A percentile compares a stretch with the other conserved stretches of the same genome.
phyloP scores from a whole-genome alignment of 1,284 basidiomycete species.

The Ceratobasidium sp. region DNA sequence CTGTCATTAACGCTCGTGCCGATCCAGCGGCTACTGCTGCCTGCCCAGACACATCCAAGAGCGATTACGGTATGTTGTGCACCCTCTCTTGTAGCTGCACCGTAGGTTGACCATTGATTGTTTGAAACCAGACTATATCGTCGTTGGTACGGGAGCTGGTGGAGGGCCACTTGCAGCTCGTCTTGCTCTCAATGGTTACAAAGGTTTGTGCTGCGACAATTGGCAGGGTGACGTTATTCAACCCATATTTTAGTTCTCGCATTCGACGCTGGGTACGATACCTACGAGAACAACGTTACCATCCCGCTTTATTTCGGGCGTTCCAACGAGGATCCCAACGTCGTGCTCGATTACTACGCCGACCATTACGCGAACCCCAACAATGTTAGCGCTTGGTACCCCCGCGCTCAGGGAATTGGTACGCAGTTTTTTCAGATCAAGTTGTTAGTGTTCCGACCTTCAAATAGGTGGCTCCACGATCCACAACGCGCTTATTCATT shows the following conservation, averaged over 20 bases:
- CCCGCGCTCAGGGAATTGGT: slow-evolving; percentile 27
- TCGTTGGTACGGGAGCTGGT: slow-evolving; percentile 32
- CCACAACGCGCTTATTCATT: slow-evolving; percentile 38
- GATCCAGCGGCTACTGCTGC: not conserved
- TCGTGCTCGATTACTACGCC: slow-evolving; percentile 28
- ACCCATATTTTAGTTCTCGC: slow-evolving; percentile 3
- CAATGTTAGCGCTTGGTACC: slow-evolving; percentile 31
- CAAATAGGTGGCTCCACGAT: slow-evolving; percentile 22
- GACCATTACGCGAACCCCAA: slow-evolving; percentile 29
- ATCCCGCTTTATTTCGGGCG: slow-evolving; percentile 29
- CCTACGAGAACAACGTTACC: slow-evolving; percentile 24
- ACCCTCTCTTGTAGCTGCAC: not conserved
- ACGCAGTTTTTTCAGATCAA: not conserved
- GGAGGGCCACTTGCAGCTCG: slow-evolving; percentile 35
- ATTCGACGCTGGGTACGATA: slow-evolving; percentile 34
- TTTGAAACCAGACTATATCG: slow-evolving; percentile 22
- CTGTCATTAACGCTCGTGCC: slow-evolving; percentile 4
- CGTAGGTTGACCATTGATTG: not conserved
- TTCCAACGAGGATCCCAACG: slow-evolving; percentile 34
- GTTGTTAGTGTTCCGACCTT: not conserved
- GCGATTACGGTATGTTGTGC: not conserved
- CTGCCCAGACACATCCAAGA: slow-evolving; percentile 7
- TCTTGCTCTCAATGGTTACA: slow-evolving; percentile 34
- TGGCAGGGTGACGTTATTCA: not conserved
- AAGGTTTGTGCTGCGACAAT: slow-evolving; percentile 3